Evolutionary conservation across 768 basidiomycete genomes (phyloP).

Genomic region (Tricholoma bakamatsutake): DNA sequence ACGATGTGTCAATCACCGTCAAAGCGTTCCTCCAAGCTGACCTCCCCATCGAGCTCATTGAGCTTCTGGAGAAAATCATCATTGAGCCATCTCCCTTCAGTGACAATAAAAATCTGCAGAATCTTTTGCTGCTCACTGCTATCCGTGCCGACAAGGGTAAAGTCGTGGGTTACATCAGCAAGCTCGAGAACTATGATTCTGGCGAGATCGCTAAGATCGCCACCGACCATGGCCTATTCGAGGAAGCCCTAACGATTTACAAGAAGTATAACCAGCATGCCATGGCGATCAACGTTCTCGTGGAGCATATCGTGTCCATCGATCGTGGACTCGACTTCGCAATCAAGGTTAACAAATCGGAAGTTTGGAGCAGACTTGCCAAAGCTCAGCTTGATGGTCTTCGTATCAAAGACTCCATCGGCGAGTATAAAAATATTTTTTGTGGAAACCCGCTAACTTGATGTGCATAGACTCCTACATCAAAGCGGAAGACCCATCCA

Average conservation of each 20-base stretch:
- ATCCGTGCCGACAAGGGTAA: conserved; percentile 98
- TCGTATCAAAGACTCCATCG: conserved; percentile 96
- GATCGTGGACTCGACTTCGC: conserved; percentile 96
- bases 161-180: conserved; percentile 97
- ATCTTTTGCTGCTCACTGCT: conserved; percentile 89
- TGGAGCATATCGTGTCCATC: conserved; percentile 96
- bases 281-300: conserved; percentile 94
- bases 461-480: conserved; percentile 79
- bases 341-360: conserved; percentile 92
- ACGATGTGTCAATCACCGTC: conserved; percentile 97
- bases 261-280: conserved; percentile 96
- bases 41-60: conserved; percentile 94
- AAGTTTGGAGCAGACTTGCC: conserved; percentile 96
- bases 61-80: conserved; percentile 97
- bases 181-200: conserved; percentile 91
- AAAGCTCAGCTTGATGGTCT: conserved; percentile 98
- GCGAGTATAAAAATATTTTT: conserved; percentile 35
- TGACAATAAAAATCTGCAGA: conserved; percentile 96
- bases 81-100: conserved; percentile 96
- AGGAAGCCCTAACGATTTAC: conserved; percentile 96
- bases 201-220: conserved; percentile 96
- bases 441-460: conserved; percentile 3
- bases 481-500: conserved; percentile 92
- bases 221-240: conserved; percentile 90
- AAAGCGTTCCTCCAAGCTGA: conserved; percentile 97